Evolutionary conservation across 139 green algal species (phyloP), one percentile per base, ranked within the genome.

Genomic region (Zygnema cylindricum): DNA sequence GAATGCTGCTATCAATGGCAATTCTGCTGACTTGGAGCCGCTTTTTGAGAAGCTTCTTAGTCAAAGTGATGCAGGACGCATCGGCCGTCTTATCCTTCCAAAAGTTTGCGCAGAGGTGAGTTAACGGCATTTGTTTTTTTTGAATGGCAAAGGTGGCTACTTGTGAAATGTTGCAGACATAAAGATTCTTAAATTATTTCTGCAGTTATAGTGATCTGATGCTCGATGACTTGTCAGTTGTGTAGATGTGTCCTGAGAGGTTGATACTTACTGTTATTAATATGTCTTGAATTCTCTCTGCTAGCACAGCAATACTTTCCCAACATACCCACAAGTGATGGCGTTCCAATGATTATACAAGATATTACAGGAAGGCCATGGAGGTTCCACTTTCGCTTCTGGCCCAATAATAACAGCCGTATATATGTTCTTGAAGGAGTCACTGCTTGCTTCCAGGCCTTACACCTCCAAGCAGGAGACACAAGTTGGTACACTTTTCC

Each of bases 381-480:
- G 84, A 32, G 3, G 3, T 89, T 89, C 76, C 84, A 89, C n/a
- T 89, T 88, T 38, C 84, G 84, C 49, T 89, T 81, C 49, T 89
- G 84, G 84, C 84, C 84, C 21, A 89, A 89, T 42, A 89, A 89
- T n/a, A 89, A 89, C 49, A 89, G 84, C 16, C 84, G 84, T 23
- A 89, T 89, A 39, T 89, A 89, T 88, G 76, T 89, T 55, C 79
- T 89, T 21, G 84, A 89, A 55, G 84, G 84, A 3, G 38, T 89
- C 2, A 89, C 79, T 35, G 16, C 33, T 33, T 89, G 33, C 33
- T 77, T 89, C n/a, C 76, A 89, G 39, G 36, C 7, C 30, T 79
- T 89, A 2, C 36, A 89, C 3, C 84, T 89, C 86, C 84, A 89
- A 39, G 77, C 84, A 25, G 76, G 84, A 43, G 84, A 89, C 33